Base-by-base conservation (phyloP, 768 basidiomycete genomes). In the Cantharellus cinnabarinus region DNA sequence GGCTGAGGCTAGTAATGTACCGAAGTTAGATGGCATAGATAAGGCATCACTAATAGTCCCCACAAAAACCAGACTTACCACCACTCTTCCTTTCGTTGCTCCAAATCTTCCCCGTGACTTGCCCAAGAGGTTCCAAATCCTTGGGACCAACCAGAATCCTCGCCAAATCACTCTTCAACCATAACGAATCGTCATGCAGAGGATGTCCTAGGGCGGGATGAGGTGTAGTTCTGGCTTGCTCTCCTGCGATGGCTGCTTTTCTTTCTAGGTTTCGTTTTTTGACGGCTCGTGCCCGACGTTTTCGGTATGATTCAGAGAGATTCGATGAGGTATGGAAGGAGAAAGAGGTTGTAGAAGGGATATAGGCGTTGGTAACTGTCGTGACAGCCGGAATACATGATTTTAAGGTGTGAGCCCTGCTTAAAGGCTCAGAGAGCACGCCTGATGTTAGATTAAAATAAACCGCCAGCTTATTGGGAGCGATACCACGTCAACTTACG, bases 171-270 rank as follows among this genome's bases (percentile, higher is more conserved):
- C 79, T 80, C 35, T 73, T 71, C 44, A 68, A 64, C 87, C 89
- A 93, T 66, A 79, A 80, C 59, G 72, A 66, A 58, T 82, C 80
- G 58, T 85, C 77, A 61, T 77, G 76, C 3, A 77, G 73, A 48
- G 79, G 74, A 14, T 79, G 79, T 7, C 91, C 91, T 3, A 90
- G 77, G 14, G 93, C 76, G 60, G 85, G 79, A 64, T 85, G 81
- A 14, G 83, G 76, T 52, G 70, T 73, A 58, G 67, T 74, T 39
- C 65, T 73, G 48, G 69, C 70, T 29, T 70, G 73, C 55, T 65
- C 66, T 59, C 69, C 68, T 62, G 61, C 65, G 58, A 71, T 72
- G 63, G 75, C 73, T 41, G 71, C 73, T 61, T 75, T 75, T 62
- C 75, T 73, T 37, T 54, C 52, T 7, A 37, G 10, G 61, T 69